Percentiles rank a stretch among this genome's conserved stretches.
These are phyloP conservation scores for Effrenium voratum DNA, from an alignment of 73 alveolate species.

Conservation along the genomic window DNA sequence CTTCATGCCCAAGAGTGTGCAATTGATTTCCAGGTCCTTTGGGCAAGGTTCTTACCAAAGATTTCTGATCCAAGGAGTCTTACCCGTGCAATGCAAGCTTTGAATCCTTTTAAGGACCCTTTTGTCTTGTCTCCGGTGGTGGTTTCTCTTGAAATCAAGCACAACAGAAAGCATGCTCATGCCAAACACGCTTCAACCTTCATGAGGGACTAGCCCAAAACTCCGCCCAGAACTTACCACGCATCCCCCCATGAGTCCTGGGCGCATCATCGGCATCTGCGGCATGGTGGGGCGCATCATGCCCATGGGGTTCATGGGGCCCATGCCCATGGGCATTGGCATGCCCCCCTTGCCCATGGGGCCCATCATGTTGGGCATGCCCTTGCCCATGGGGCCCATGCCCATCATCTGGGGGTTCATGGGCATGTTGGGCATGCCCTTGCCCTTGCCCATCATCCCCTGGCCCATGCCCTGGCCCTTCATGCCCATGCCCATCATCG, in stretches of 20 bases:
- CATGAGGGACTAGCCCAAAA: too few relatives aligned
- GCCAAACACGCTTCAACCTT: too few relatives aligned
- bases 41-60: too few relatives aligned
- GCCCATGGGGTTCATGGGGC: constrained; percentile 88
- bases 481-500: constrained; percentile 93
- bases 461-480: constrained; percentile 70
- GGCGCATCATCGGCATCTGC: constrained; percentile 93
- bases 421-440: constrained; percentile 89
- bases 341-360: constrained; percentile 38
- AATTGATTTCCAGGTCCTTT: too few relatives aligned
- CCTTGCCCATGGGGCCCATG: constrained; percentile 94
- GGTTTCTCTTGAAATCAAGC: too few relatives aligned
- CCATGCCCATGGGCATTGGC: constrained; percentile 76
- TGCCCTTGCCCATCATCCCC: constrained; percentile 39
- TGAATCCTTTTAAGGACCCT: too few relatives aligned
- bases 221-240: too few relatives aligned
- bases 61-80: too few relatives aligned
- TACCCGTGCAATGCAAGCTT: too few relatives aligned
- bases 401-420: constrained; percentile 94
- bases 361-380: constrained; percentile 77
- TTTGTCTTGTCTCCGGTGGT: too few relatives aligned
- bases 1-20: too few relatives aligned
- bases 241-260: constrained; percentile 22
- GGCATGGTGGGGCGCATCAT: constrained; percentile 94
- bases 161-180: too few relatives aligned